These are phyloP conservation scores for Clonostachys chloroleuca DNA, from an alignment of 2,329 filamentous ascomycete genomes.

Conservation along the genomic window DNA sequence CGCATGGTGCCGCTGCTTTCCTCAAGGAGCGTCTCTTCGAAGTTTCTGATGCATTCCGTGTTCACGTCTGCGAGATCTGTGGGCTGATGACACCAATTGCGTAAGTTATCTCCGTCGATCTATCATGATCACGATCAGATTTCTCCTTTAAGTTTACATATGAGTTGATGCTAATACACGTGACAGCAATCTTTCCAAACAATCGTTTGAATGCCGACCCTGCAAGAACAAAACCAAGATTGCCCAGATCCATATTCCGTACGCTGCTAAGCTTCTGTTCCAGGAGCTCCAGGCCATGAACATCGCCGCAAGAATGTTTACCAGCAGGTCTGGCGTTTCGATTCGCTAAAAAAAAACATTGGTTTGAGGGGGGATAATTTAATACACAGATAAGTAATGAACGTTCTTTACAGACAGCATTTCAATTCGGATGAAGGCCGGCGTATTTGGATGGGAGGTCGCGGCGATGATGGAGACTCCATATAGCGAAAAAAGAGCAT, in stretches of 20 bases:
- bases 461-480: slow-evolving; percentile 2
- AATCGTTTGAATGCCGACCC: slow-evolving; percentile 92
- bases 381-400: neutral
- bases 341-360: slow-evolving; percentile 45
- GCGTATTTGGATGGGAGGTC: no score
- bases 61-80: slow-evolving; percentile 98
- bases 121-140: neutral
- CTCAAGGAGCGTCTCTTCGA: slow-evolving; percentile 96
- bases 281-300: slow-evolving; percentile 98
- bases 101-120: slow-evolving; percentile 53
- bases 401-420: slow-evolving; percentile 3
- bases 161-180: slow-evolving; percentile 21
- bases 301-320: slow-evolving; percentile 96
- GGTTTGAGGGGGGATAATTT: neutral
- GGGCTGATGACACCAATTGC: slow-evolving; percentile 98
- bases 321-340: slow-evolving; percentile 72
- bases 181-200: slow-evolving; percentile 82
- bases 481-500: neutral
- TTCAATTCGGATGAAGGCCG: no score
- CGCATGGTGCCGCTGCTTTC: slow-evolving; percentile 96
- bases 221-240: slow-evolving; percentile 99
- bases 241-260: slow-evolving; percentile 95
- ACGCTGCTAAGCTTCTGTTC: slow-evolving; percentile 96
- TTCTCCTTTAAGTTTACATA: neutral
- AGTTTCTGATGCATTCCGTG: slow-evolving; percentile 95